These are phyloP conservation scores for Kazachstania sp. DNA, from an alignment of 1,139 yeast species.

Conservation along the genomic window DNA sequence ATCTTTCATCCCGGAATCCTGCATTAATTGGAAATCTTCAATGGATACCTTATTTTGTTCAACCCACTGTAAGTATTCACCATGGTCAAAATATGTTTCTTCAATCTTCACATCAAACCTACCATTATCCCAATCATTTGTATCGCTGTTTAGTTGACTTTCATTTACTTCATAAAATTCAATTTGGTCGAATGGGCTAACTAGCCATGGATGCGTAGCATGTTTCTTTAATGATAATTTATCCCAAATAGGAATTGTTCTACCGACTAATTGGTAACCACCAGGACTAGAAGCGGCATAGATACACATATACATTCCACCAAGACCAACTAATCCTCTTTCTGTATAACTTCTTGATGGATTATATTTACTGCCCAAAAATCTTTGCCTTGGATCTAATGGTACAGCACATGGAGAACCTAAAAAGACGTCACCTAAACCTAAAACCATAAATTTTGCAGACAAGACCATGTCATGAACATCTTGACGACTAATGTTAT, in stretches of 20 bases:
- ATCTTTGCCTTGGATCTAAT: conserved; percentile 89
- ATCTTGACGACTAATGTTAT: conserved; percentile 66
- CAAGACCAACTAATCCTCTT: conserved; percentile 94
- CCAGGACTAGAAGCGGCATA: conserved; percentile 98
- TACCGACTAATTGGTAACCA: conserved; percentile 93
- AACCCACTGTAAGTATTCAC: conserved; percentile 69
- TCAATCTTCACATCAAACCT: conserved; percentile 64
- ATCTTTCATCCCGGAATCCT: conserved; percentile 71
- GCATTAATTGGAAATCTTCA: conserved; percentile 55
- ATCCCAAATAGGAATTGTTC: conserved; percentile 98
- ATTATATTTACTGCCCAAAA: conserved; percentile 87
- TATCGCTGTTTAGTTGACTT: conserved; percentile 61
- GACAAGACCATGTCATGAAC: conserved; percentile 78
- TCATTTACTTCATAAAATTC: conserved; percentile 90
- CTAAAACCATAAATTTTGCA: conserved; percentile 85
- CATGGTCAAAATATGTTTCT: conserved; percentile 76
- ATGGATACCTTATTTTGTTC: conserved; percentile 65
- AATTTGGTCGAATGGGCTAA: conserved; percentile 86
- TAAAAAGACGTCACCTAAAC: conserved; percentile 92
- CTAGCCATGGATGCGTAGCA: conserved; percentile 81
- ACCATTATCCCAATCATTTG: conserved; percentile 76
- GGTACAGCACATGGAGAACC: conserved; percentile 99
- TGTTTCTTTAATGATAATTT: conserved; percentile 71
- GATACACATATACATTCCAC: conserved; percentile 97
- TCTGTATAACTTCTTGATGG: conserved; percentile 96